phyloP scores from a whole-genome alignment of 192 early-diverging fungal genomes.

The Entomortierella parvispora region DNA sequence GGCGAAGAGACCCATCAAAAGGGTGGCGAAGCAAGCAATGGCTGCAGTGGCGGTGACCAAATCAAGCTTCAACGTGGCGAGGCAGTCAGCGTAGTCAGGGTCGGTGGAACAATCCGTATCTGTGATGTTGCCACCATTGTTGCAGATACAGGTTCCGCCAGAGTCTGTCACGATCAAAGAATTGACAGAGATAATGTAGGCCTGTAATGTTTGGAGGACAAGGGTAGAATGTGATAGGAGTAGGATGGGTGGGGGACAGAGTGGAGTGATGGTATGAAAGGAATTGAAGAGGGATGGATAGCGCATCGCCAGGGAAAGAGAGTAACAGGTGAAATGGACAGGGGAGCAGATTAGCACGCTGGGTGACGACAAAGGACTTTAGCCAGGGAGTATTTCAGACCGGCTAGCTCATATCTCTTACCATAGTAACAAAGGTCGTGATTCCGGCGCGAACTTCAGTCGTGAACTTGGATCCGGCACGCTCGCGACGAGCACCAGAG shows the following conservation, averaged over 20 bases:
- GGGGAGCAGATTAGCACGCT: background rate
- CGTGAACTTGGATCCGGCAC: conserved; percentile 70
- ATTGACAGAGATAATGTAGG: conserved; percentile 80
- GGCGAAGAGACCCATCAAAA: conserved; percentile 76
- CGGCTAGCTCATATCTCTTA: conserved; percentile 18
- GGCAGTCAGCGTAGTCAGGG: conserved; percentile 67
- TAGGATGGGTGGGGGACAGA: background rate
- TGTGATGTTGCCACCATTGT: conserved; percentile 36
- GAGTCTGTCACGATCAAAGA: conserved; percentile 79
- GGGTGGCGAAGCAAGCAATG: conserved; percentile 69
- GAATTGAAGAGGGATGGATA: too few species aligned
- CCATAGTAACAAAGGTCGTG: conserved; percentile 77
- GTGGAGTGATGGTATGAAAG: background rate
- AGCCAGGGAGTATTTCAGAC: too few species aligned
- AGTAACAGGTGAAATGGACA: background rate
- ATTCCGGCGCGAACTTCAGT: conserved; percentile 75
- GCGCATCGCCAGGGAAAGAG: background rate
- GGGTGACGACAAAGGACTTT: too few species aligned
- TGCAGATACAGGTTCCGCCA: conserved; percentile 83
- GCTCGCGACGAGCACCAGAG: conserved; percentile 55
- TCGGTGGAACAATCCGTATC: conserved; percentile 67
- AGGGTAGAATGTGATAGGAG: background rate
- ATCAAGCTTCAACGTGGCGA: conserved; percentile 71
- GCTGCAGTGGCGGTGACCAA: conserved; percentile 81
- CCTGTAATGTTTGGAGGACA: conserved; percentile 8